These are phyloP conservation scores for Brassica juncea DNA, from an alignment of 345 rosid genomes.

Conservation along the genomic window DNA sequence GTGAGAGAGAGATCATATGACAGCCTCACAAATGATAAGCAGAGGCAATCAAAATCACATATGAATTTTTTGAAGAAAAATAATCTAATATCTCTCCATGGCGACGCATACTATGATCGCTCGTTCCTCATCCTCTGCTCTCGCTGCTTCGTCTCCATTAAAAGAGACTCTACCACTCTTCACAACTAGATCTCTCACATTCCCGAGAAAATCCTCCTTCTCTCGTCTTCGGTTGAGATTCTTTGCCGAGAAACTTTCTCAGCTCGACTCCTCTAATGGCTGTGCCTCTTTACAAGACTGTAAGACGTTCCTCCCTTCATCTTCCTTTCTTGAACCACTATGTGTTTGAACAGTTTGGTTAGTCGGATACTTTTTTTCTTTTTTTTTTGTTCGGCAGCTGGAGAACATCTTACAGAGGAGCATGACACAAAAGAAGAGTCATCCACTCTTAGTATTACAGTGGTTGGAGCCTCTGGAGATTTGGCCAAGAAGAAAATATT, in stretches of 20 bases:
- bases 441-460: conserved; percentile 72
- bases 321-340: background rate
- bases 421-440: conserved; percentile 33
- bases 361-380: background rate
- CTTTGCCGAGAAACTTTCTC: conserved; percentile 47
- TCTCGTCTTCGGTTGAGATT: conserved; percentile 49
- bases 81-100: conserved; percentile 43
- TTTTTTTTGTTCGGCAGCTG: conserved; percentile 30
- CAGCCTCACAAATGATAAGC: conserved; percentile 27
- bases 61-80: conserved; percentile 16
- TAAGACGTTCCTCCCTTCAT: conserved; percentile 37
- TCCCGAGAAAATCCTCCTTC: conserved; percentile 51
- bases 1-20: background rate
- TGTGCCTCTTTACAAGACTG: conserved; percentile 62
- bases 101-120: conserved; percentile 47
- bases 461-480: conserved; percentile 95
- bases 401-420: conserved; percentile 45
- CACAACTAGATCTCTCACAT: conserved; percentile 31
- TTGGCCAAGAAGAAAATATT: conserved; percentile 92
- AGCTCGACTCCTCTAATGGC: conserved; percentile 67
- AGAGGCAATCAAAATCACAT: background rate
- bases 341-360: background rate
- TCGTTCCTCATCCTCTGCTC: conserved; percentile 34
- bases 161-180: conserved; percentile 37
- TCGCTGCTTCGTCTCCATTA: conserved; percentile 41